These are phyloP conservation scores for Protomyces lactucae-debilis DNA, from an alignment of 1,139 yeast genomes.

Conservation along the genomic window DNA sequence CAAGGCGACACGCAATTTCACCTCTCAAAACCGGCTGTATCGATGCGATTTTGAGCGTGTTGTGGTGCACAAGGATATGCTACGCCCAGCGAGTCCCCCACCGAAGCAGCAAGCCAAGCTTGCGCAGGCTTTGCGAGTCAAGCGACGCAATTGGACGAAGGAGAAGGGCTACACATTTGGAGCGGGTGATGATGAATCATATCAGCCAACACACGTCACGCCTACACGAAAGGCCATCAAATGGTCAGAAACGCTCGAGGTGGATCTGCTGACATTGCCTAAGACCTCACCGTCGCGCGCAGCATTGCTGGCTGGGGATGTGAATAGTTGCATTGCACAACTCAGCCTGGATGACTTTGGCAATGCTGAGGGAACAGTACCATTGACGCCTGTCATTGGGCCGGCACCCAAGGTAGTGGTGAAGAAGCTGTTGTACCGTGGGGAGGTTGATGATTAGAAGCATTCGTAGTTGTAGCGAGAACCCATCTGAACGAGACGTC, in stretches of 20 bases:
- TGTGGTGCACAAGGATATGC: constrained; percentile 23
- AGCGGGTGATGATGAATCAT: constrained; percentile 28
- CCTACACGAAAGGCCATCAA: constrained; percentile 25
- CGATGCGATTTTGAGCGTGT: constrained; percentile 29
- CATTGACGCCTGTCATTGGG: constrained; percentile 27
- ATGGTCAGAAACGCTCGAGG: constrained; percentile 25
- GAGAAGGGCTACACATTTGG: constrained; percentile 27
- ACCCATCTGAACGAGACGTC: too few species aligned
- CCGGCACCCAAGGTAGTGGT: constrained; percentile 24
- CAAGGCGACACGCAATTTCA: constrained; percentile 24
- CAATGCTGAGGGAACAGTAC: constrained; percentile 21
- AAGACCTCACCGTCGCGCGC: constrained; percentile 15
- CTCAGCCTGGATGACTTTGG: constrained; percentile 25
- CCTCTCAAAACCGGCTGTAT: constrained; percentile 26
- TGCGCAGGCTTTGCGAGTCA: constrained; percentile 23
- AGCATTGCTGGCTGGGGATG: neutral
- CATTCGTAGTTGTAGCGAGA: too few species aligned
- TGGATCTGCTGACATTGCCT: constrained; percentile 15
- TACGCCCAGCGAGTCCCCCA: constrained; percentile 27
- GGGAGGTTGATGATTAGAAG: constrained; percentile 27
- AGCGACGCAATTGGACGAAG: constrained; percentile 19
- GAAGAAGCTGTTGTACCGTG: constrained; percentile 26
- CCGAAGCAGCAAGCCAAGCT: constrained; percentile 27
- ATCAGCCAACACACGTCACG: constrained; percentile 11
- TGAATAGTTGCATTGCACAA: constrained; percentile 18